phyloP scores from a whole-genome alignment of 2,329 filamentous ascomycete species.

The Colletotrichum filicis region DNA sequence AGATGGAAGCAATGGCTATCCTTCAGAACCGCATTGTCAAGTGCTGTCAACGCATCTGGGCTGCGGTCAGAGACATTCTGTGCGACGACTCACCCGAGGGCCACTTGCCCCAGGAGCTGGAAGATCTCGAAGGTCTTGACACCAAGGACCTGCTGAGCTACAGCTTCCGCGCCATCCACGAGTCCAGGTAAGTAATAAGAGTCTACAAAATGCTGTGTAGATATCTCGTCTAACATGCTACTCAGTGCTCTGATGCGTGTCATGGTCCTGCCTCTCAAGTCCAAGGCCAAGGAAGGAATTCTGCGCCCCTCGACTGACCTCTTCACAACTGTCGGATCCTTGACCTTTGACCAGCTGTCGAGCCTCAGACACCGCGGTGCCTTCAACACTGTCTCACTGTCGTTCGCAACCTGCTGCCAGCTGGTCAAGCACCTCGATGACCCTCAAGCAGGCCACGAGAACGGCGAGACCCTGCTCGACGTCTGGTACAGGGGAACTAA shows the following conservation, averaged over 20 bases:
- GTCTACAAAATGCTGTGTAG: too few relatives aligned
- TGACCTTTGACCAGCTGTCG: slow-evolving; percentile 86
- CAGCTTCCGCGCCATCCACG: slow-evolving; percentile 94
- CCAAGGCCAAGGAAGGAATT: slow-evolving; percentile 53
- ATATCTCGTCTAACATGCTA: slow-evolving; percentile 5
- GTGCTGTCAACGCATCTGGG: slow-evolving; percentile 79
- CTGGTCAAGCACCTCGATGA: slow-evolving; percentile 61
- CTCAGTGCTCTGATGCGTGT: slow-evolving; percentile 76
- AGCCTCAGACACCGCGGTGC: slow-evolving; percentile 90
- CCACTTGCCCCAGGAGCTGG: slow-evolving; percentile 80
- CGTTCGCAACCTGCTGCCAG: slow-evolving; percentile 84
- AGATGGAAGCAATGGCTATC: slow-evolving; percentile 48
- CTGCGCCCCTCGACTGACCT: slow-evolving; percentile 63
- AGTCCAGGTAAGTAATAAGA: slow-evolving; percentile 75
- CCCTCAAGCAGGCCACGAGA: slow-evolving; percentile 30
- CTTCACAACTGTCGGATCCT: slow-evolving; percentile 74
- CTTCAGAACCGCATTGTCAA: slow-evolving; percentile 67
- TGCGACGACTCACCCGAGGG: slow-evolving; percentile 97
- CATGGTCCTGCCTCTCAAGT: slow-evolving; percentile 65
- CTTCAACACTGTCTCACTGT: slow-evolving; percentile 91
- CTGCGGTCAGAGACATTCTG: slow-evolving; percentile 77
- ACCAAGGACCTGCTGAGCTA: slow-evolving; percentile 94
- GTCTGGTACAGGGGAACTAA: slow-evolving; percentile 81
- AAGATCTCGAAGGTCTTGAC: slow-evolving; percentile 76
- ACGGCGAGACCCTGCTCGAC: slow-evolving; percentile 61